These are phyloP conservation scores for Cercophora newfieldiana DNA, from an alignment of 495 filamentous ascomycete species.

Conservation along the genomic window DNA sequence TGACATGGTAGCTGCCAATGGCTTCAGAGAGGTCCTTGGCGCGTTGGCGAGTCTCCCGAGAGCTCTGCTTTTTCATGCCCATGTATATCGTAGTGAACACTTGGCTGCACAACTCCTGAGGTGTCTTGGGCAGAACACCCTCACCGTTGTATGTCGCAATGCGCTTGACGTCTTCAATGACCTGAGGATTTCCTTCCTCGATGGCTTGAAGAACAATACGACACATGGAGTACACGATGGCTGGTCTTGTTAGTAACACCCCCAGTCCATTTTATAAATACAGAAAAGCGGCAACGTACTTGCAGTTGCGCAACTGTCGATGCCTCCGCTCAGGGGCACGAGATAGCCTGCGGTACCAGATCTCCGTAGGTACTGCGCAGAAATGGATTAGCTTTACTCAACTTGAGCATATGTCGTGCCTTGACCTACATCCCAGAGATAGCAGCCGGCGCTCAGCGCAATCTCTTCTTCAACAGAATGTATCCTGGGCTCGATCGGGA, in stretches of 20 bases:
- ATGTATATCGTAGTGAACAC: slow-evolving; percentile 79
- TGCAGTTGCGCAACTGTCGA: slow-evolving; percentile 62
- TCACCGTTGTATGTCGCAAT: slow-evolving; percentile 58
- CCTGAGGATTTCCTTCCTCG: slow-evolving; percentile 57
- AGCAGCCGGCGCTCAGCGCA: slow-evolving; percentile 68
- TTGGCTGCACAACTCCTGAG: slow-evolving; percentile 61
- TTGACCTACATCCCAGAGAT: slow-evolving; percentile 66
- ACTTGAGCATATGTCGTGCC: neutral
- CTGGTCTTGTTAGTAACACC: slow-evolving; percentile 31
- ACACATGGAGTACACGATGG: slow-evolving; percentile 78
- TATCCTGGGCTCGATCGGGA: slow-evolving; percentile 43
- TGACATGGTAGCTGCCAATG: slow-evolving; percentile 73
- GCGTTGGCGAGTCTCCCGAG: slow-evolving; percentile 67
- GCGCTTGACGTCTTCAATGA: slow-evolving; percentile 66
- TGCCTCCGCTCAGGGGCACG: slow-evolving; percentile 67
- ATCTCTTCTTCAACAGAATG: slow-evolving; percentile 76
- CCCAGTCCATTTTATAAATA: neutral
- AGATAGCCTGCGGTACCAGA: slow-evolving; percentile 60
- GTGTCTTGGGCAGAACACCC: slow-evolving; percentile 54
- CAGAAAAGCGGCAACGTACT: slow-evolving; percentile 23
- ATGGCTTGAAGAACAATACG: slow-evolving; percentile 69
- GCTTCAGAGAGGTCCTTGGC: slow-evolving; percentile 65
- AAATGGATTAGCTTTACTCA: neutral
- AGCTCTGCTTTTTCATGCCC: slow-evolving; percentile 73
- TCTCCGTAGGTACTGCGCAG: slow-evolving; percentile 60